Evolutionary conservation across 805 yeast species (phyloP).

Genomic region (Candida palmyrensis): DNA sequence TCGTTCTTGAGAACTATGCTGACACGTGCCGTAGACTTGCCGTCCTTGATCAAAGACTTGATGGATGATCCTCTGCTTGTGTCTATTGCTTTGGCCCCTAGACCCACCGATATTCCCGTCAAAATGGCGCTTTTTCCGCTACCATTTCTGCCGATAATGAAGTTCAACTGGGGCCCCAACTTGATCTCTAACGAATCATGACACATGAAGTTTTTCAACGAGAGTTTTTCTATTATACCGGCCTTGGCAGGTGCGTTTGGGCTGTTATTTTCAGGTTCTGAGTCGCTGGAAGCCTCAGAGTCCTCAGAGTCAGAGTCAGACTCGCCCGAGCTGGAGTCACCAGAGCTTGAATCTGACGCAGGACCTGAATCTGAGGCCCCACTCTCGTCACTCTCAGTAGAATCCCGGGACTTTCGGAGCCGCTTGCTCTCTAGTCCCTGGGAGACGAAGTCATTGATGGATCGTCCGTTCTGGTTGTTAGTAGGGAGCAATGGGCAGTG

Average conservation of each 20-base stretch:
- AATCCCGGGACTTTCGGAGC: slow-evolving; percentile 3
- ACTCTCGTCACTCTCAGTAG: slow-evolving; percentile 7
- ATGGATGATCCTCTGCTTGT: slow-evolving; percentile 80
- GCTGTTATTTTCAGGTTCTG: slow-evolving; percentile 13
- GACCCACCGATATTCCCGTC: slow-evolving; percentile 80
- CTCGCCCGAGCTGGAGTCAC: not conserved
- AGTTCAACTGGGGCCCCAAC: slow-evolving; percentile 76
- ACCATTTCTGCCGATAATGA: slow-evolving; percentile 87
- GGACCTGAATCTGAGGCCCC: slow-evolving; percentile 6
- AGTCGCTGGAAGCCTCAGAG: slow-evolving; percentile 10
- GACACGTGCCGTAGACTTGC: slow-evolving; percentile 63
- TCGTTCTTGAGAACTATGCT: slow-evolving; percentile 59
- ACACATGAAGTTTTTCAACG: slow-evolving; percentile 79
- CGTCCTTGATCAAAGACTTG: slow-evolving; percentile 70
- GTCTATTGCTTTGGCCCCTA: slow-evolving; percentile 83
- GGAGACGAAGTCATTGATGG: slow-evolving; percentile 10
- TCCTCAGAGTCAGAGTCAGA: slow-evolving; percentile 8
- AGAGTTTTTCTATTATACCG: slow-evolving; percentile 64
- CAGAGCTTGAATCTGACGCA: slow-evolving; percentile 3
- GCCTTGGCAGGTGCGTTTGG: slow-evolving; percentile 35
- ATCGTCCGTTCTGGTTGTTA: slow-evolving; percentile 8
- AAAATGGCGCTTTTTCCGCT: slow-evolving; percentile 86
- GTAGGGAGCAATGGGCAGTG: too few species aligned
- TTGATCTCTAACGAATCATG: slow-evolving; percentile 74
- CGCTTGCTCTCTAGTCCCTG: slow-evolving; percentile 10